Evolutionary conservation across 2,329 filamentous ascomycete genomes (phyloP), one percentile per base, ranked within the genome.

Genomic region (Cadophora gregata): DNA sequence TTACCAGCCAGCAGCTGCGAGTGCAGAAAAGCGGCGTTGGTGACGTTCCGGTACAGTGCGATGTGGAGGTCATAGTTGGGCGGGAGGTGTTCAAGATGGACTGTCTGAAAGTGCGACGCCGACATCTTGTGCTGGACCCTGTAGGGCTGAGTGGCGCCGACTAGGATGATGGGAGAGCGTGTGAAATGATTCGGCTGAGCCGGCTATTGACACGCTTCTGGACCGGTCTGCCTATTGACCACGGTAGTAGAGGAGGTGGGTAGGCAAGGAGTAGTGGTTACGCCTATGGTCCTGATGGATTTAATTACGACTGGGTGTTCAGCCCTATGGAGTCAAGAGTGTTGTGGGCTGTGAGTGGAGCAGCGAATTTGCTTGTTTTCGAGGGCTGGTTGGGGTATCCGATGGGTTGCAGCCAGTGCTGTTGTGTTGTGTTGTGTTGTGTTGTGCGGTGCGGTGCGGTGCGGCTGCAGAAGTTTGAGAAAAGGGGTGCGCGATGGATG

Each of bases 1-100:
- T 98, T 97, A 62, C 92, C 91, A 6, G 88, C 85, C n/a, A 98
- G 83, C 5, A 99, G 87, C 80, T 97, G 94, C 72, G 90, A 84
- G 62, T 93, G 90, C 51, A 99, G 83, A 75, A 90, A 93, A 0
- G 86, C 80, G 12, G 93, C 86, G 78, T 99, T 99, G 69, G 85
- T 78, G 65, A 98, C 87, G 77, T 92, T 82, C 25, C 83, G 85
- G 81, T 96, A 97, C 36, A 97, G 81, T 51, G 88, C 89, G 59
- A 93, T 80, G 78, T 96, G 89, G 33, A 97, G 82, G 7, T 86
- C 84, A 77, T 93, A 83, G 31, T 83, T 82, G 7, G 82, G 75
- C 1, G 93, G 91, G 51, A 96, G 81, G 78, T 97, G 93, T 67
- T 96, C 89, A 38, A 98, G 84, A 51, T 82, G 76, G 65, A 97